phyloP scores from a whole-genome alignment of 441 rosid species.

The Erodium texanum region DNA sequence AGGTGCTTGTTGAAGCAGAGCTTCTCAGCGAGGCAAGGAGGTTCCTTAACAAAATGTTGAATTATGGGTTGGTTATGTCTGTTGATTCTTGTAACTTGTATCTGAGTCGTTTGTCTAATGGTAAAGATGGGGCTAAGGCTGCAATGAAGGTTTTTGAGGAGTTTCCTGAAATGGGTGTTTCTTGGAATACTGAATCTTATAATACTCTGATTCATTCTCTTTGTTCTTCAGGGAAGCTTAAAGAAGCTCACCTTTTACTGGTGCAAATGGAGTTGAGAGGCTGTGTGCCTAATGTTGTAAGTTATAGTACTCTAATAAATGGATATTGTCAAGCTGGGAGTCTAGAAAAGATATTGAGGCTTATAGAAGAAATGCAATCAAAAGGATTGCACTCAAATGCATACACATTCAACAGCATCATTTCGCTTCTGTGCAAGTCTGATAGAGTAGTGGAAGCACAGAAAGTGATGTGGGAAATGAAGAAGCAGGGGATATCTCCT shows the following conservation, averaged over 20 bases:
- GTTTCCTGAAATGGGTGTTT: constrained; percentile 48
- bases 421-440: constrained; percentile 44
- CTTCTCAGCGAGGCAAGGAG: constrained; percentile 60
- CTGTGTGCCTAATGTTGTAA: constrained; percentile 64
- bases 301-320: constrained; percentile 65
- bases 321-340: constrained; percentile 59
- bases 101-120: constrained; percentile 44
- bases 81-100: constrained; percentile 69
- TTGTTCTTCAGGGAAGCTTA: constrained; percentile 46
- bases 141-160: constrained; percentile 38
- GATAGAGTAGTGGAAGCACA: constrained; percentile 53
- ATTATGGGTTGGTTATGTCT: constrained; percentile 66
- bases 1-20: constrained; percentile 59
- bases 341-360: constrained; percentile 39
- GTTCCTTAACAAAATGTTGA: constrained; percentile 64
- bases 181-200: constrained; percentile 63
- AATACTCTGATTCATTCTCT: constrained; percentile 59
- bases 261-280: constrained; percentile 62
- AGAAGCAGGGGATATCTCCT: constrained; percentile 36
- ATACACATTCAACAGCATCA: constrained; percentile 57
- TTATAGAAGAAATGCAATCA: constrained; percentile 56
- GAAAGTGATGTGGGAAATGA: constrained; percentile 54
- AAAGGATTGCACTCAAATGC: constrained; percentile 61
- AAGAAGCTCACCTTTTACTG: constrained; percentile 68
- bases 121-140: constrained; percentile 24